Conservation (phyloP, 129 eudicot species). For the Chrysanthemum seticuspe region DNA sequence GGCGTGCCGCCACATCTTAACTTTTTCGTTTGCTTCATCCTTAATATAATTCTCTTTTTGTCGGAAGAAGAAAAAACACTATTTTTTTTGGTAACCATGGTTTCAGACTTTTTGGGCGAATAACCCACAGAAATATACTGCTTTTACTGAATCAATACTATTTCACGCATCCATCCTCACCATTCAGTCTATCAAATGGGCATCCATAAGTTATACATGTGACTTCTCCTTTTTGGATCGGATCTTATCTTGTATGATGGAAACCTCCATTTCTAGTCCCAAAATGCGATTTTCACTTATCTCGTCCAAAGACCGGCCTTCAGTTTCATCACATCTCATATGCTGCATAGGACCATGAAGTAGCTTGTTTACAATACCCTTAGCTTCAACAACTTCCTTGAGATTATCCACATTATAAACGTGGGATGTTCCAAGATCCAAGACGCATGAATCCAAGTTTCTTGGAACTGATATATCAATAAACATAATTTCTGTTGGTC, state of each 20-base stretch:
- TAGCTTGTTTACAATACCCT: constrained; percentile 74
- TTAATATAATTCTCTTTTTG: no score
- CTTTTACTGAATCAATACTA: no score
- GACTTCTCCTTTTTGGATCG: constrained; percentile 68
- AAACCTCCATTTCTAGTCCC: constrained; percentile 60
- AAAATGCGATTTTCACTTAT: constrained; percentile 78
- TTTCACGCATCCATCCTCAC: background rate
- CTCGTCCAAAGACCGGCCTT: constrained; percentile 48
- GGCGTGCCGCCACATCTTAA: no score
- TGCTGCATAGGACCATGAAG: constrained; percentile 96
- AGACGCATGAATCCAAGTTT: constrained; percentile 63
- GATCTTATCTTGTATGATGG: constrained; percentile 66
- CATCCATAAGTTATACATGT: constrained; percentile 20
- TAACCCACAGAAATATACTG: no score
- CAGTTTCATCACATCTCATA: constrained; percentile 69
- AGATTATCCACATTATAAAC: constrained; percentile 85
- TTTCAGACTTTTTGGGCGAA: no score
- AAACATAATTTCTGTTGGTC: constrained; percentile 44
- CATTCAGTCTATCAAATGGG: background rate
- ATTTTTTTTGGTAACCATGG: no score
- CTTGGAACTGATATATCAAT: constrained; percentile 82
- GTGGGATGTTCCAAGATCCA: constrained; percentile 41
- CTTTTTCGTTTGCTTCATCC: no score
- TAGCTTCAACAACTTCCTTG: constrained; percentile 66
- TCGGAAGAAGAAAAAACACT: no score